A percentile compares a stretch with the other conserved stretches of the same genome.
phyloP scores from a whole-genome alignment of 495 filamentous ascomycete species.

The Aspergillus nidulans region DNA sequence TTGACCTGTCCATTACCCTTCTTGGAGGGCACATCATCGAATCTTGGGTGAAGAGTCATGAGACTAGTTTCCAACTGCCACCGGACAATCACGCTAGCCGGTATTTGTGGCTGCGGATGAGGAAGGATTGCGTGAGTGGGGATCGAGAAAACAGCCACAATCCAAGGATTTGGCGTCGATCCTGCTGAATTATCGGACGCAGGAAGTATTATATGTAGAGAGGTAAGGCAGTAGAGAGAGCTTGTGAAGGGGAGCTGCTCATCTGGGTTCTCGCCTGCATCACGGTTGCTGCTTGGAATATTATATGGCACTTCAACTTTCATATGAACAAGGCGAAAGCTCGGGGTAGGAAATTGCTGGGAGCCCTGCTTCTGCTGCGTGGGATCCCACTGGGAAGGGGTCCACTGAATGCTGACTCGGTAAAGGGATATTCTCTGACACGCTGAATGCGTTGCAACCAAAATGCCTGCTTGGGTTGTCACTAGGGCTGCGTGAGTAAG shows the following conservation, averaged over 20 bases:
- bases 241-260: conserved; percentile 32
- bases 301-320: conserved; percentile 39
- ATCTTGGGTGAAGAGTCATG: conserved; percentile 61
- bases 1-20: conserved; percentile 49
- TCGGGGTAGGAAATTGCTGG: conserved; percentile 39
- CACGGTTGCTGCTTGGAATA: conserved; percentile 25
- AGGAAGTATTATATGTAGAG: conserved; percentile 61
- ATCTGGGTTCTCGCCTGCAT: conserved; percentile 22
- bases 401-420: conserved; percentile 51
- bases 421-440: conserved; percentile 64
- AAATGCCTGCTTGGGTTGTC: conserved; percentile 62
- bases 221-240: conserved; percentile 54
- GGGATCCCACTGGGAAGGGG: conserved; percentile 37
- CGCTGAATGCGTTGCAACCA: conserved; percentile 62
- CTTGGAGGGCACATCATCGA: conserved; percentile 66
- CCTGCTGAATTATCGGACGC: conserved; percentile 47
- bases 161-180: conserved; percentile 51
- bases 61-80: conserved; percentile 68
- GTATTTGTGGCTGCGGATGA: conserved; percentile 53
- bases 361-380: conserved; percentile 27
- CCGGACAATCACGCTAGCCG: conserved; percentile 64
- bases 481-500: conserved; percentile 79
- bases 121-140: conserved; percentile 38
- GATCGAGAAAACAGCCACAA: conserved; percentile 69
- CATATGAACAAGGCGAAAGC: conserved; percentile 36